Evolutionary conservation across 768 basidiomycete genomes (phyloP).

Genomic region (Dacryopinax spathularia): DNA sequence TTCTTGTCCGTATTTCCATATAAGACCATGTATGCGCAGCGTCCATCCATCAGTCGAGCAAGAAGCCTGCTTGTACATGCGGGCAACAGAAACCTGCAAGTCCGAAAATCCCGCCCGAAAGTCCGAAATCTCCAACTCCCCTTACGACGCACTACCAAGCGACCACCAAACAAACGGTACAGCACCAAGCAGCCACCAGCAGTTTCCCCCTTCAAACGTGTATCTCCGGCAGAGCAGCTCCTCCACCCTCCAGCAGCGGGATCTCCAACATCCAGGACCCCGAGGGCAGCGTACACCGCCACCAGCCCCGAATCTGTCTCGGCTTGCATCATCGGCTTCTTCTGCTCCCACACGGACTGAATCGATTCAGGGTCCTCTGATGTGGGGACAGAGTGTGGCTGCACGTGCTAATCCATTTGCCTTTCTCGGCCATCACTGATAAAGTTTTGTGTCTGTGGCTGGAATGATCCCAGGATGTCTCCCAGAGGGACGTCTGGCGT

Average conservation of each 20-base stretch:
- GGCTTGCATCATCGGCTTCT: neutral
- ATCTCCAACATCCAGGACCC: neutral
- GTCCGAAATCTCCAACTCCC: neutral
- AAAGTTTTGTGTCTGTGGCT: neutral
- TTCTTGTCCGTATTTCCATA: neutral
- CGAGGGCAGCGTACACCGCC: neutral
- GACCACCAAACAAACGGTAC: too few species aligned
- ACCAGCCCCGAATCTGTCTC: neutral
- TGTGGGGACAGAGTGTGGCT: neutral
- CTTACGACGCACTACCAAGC: too few species aligned
- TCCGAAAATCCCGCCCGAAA: neutral
- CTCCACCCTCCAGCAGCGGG: neutral
- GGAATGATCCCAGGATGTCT: neutral
- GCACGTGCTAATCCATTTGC: conserved; percentile 1
- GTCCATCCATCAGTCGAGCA: too few species aligned
- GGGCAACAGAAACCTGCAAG: neutral
- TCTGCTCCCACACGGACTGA: neutral
- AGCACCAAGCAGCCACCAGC: too few species aligned
- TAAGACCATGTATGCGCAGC: neutral
- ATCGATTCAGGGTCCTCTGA: neutral
- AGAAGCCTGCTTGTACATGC: too few species aligned
- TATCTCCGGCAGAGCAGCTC: neutral
- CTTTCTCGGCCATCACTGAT: neutral
- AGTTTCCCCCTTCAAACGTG: neutral
- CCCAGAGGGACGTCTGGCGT: too few species aligned